Percentiles rank a stretch among this genome's conserved stretches.
Conservation (phyloP, 495 filamentous ascomycete species). For the Apodospora peruviana region DNA sequence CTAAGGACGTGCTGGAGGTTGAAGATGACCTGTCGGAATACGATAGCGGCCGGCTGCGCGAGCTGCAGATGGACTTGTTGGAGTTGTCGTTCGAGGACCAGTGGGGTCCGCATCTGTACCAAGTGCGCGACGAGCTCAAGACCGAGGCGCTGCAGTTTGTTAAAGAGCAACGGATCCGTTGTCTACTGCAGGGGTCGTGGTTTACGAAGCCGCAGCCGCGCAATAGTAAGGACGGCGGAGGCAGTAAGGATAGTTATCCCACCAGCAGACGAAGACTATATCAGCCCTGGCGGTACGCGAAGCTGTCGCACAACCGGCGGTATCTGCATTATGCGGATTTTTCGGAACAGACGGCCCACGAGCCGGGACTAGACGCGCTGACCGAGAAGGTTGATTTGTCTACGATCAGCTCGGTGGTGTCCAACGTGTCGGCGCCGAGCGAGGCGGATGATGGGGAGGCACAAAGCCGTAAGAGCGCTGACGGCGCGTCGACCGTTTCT, state of each 20-base stretch:
- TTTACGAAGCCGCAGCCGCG: slow-evolving; percentile 58
- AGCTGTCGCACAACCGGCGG: slow-evolving; percentile 84
- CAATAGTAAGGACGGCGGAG: slow-evolving; percentile 19
- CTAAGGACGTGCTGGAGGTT: slow-evolving; percentile 80
- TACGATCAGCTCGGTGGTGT: slow-evolving; percentile 87
- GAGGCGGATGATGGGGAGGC: slow-evolving; percentile 36
- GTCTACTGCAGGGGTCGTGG: slow-evolving; percentile 84
- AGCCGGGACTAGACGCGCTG: slow-evolving; percentile 69
- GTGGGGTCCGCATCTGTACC: slow-evolving; percentile 84
- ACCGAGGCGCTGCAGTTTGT: slow-evolving; percentile 92
- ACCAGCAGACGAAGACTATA: slow-evolving; percentile 29
- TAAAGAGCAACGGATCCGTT: slow-evolving; percentile 94
- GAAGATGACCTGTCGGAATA: slow-evolving; percentile 85
- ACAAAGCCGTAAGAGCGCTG: slow-evolving; percentile 13
- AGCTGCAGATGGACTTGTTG: slow-evolving; percentile 92
- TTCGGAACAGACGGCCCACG: slow-evolving; percentile 52
- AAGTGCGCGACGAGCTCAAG: slow-evolving; percentile 89
- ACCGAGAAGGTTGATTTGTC: slow-evolving; percentile 82
- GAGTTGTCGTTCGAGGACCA: slow-evolving; percentile 88
- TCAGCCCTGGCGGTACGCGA: slow-evolving; percentile 70
- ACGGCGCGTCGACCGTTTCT: slow-evolving; percentile 15
- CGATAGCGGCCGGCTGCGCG: slow-evolving; percentile 67
- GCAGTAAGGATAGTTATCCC: slow-evolving; percentile 23
- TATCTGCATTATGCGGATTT: slow-evolving; percentile 93
- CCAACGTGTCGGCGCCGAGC: slow-evolving; percentile 67